Base-by-base conservation (phyloP, 352 stramenopile species). In the Thalassiosira pacifica region DNA sequence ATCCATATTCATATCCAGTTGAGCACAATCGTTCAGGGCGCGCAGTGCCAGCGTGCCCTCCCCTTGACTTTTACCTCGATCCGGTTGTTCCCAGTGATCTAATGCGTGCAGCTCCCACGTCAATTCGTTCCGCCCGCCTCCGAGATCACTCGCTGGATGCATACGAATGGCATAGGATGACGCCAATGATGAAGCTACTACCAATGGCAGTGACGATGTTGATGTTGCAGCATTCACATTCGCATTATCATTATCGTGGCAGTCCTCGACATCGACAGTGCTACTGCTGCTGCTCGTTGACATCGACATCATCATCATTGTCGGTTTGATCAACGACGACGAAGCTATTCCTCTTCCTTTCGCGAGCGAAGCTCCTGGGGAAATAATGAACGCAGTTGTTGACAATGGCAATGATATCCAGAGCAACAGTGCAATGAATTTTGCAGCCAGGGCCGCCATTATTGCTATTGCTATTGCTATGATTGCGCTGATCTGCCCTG, bases 131-230 rank as follows among this genome's bases (percentile, higher is more conserved):
- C n/a, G 27, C n/a, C n/a, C n/a, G 24, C 42, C 55, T 37, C 16
- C 31, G 3, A 37, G 22, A 71, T 52, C 34, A 29, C 63, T 31
- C 0, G 48, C 6, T 60, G 53, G 22, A 22, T 61, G 22, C 5
- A 77, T 79, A 22, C 60, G 42, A 65, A 84, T 84, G 18, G 48
- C 76, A 26, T 84, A 84, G 27, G 70, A 60, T 0, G 65, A 76
- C n/a, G 76, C 76, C 59, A 83, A 53, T 26, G 76, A 78, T 27
- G 63, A 76, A 2, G 55, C 45, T 4, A 59, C 22, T n/a, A n/a
- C n/a, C n/a, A n/a, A n/a, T n/a, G n/a, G n/a, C 4, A 34, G 26
- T 26, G 32, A 31, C 19, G 57, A 22, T 19, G 57, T 34, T 16
- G 55, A 55, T 8, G n/a, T 22, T 42, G 42, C 32, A 5, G 9